Evolutionary conservation across 2,329 filamentous ascomycete species (phyloP).

Genomic region (Remersonia thermophila): DNA sequence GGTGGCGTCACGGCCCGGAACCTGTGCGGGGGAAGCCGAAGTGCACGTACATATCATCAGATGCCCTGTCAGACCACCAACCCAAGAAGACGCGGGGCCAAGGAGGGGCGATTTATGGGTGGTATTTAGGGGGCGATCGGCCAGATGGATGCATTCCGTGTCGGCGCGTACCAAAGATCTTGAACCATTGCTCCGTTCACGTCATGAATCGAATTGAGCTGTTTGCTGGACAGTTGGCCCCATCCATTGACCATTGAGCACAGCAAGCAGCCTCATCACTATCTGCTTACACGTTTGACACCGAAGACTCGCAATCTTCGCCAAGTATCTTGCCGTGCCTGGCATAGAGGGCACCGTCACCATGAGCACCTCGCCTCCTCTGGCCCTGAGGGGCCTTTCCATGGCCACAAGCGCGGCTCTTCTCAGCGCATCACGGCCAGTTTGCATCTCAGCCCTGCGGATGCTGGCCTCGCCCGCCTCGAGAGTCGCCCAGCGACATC

Average conservation of each 20-base stretch:
- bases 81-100: not conserved
- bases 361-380: conserved; percentile 3
- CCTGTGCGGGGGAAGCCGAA: conserved; percentile 5
- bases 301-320: not conserved
- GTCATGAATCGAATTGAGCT: too few relatives aligned
- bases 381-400: conserved; percentile 1
- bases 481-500: not conserved
- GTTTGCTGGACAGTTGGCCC: too few relatives aligned
- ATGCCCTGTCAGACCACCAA: conserved; percentile 9
- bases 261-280: too few relatives aligned
- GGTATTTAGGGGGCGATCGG: not conserved
- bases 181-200: too few relatives aligned
- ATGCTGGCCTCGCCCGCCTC: not conserved
- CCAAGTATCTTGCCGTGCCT: too few relatives aligned
- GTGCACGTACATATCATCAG: conserved; percentile 8
- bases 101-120: not conserved
- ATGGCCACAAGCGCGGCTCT: not conserved
- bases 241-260: too few relatives aligned
- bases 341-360: too few relatives aligned
- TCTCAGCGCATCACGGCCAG: not conserved
- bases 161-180: too few relatives aligned
- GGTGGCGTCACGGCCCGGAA: too few relatives aligned
- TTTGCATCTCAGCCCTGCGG: not conserved
- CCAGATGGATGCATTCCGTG: not conserved
- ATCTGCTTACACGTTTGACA: too few relatives aligned